Evolutionary conservation across 805 yeast species (phyloP), one percentile per base, ranked within the genome.

Genomic region (Candida oleophila): DNA sequence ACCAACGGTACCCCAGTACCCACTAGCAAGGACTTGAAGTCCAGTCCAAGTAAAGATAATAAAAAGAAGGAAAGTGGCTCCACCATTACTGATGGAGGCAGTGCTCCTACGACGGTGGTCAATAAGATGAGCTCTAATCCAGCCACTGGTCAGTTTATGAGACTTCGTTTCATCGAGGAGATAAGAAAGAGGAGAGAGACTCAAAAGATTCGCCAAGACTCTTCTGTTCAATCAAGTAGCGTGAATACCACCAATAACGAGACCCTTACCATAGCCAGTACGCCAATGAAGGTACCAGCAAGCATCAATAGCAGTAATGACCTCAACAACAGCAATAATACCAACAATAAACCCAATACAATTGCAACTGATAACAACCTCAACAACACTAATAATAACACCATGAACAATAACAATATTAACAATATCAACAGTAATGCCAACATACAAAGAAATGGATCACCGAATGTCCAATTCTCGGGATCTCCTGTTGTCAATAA

Each of bases 161-260:
- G 98, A 53, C 71, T 92, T 43, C 77, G 96, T 52, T 89, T 91
- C 57, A 86, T 92, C 49, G 98, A 92, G 63, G 94, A 87, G 65
- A 82, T 87, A 68, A 74, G 96, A 45, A 74, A 87, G 41, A 80
- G 87, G 60, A 79, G 81, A 57, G 75, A 71, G 51, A 63, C 71
- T 4, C 75, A 73, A 42, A 68, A 68, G 51, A 69, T 64, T 1
- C 73, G 64, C 48, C 70, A 68, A 36, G 76, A 70, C 35, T 73
- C 74, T 2, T 65, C 66, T 7, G 66, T 66, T 20, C 75, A 67
- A 47, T 57, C 70, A 3, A 52, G 50, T 42, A 11, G 30, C 11
- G 30, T 25, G 30, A 25, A n/a, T n/a, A n/a, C 30, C 11, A 7
- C 30, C 9, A 25, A 25, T 25, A 25, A 25, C 11, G 30, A 25